A percentile compares a stretch with the other conserved stretches of the same genome.
Conservation (phyloP, 495 filamentous ascomycete species). For the Penicillium egyptiacum region DNA sequence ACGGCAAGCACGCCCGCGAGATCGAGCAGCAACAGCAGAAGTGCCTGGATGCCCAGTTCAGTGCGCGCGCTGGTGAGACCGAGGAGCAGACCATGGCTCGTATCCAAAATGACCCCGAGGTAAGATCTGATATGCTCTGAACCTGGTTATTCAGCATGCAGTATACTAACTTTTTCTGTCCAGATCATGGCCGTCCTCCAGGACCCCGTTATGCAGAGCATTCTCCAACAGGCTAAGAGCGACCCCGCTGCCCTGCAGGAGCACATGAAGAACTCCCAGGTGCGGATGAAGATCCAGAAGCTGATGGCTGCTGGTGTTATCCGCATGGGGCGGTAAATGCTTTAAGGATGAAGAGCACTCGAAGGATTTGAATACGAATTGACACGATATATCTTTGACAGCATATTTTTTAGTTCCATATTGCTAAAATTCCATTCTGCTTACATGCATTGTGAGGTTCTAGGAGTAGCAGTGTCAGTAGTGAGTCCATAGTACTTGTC, state of each 20-base stretch:
- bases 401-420: conserved; percentile 6
- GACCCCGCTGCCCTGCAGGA: conserved; percentile 90
- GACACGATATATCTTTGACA: conserved; percentile 19
- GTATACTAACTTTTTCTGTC: conserved; percentile 33
- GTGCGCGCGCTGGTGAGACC: conserved; percentile 86
- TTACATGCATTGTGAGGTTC: not conserved
- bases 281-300: conserved; percentile 86
- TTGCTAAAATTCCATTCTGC: conserved; percentile 13
- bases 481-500: too few relatives aligned
- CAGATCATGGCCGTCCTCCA: conserved; percentile 88
- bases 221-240: conserved; percentile 91
- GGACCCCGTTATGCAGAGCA: conserved; percentile 97
- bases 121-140: conserved; percentile 42
- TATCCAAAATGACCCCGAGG: conserved; percentile 89
- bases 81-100: conserved; percentile 95
- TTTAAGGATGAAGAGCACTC: not conserved
- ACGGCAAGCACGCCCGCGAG: conserved; percentile 76
- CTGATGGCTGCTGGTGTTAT: conserved; percentile 91
- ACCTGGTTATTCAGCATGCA: too few relatives aligned
- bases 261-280: conserved; percentile 90
- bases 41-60: conserved; percentile 87
- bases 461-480: too few relatives aligned
- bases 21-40: conserved; percentile 95
- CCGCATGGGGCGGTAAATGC: conserved; percentile 62
- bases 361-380: conserved; percentile 16